phyloP scores from a whole-genome alignment of 2,329 filamentous ascomycete genomes.

The Colletotrichum lupini region DNA sequence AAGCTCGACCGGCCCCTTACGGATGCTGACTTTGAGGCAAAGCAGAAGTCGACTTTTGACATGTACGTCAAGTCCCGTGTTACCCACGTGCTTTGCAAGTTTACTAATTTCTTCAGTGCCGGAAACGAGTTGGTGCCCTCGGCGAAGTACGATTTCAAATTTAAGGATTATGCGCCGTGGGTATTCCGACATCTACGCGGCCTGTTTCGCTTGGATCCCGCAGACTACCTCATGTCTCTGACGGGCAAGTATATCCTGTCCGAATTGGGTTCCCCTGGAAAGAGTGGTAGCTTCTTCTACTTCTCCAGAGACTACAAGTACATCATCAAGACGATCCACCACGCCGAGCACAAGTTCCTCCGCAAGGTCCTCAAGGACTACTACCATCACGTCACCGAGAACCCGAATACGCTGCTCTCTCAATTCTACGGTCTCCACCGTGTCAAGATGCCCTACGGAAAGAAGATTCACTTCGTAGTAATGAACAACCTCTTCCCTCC shows the following conservation, averaged over 20 bases:
- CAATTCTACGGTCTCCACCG: slow-evolving; percentile 98
- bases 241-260: slow-evolving; percentile 99
- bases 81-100: slow-evolving; percentile 18
- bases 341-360: slow-evolving; percentile 90
- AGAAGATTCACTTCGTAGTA: slow-evolving; percentile 99
- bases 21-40: slow-evolving; percentile 90
- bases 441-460: slow-evolving; percentile 97
- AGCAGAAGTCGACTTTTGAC: slow-evolving; percentile 98
- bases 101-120: slow-evolving; percentile 68
- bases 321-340: slow-evolving; percentile 99
- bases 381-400: slow-evolving; percentile 90
- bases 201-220: slow-evolving; percentile 91
- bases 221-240: slow-evolving; percentile 97
- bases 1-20: slow-evolving; percentile 93
- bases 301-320: slow-evolving; percentile 99
- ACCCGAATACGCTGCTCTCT: slow-evolving; percentile 95
- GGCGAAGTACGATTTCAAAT: slow-evolving; percentile 99
- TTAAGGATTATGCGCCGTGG: slow-evolving; percentile 99
- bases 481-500: slow-evolving; percentile 99
- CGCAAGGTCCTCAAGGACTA: slow-evolving; percentile 90
- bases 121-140: slow-evolving; percentile 97
- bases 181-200: slow-evolving; percentile 93
- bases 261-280: slow-evolving; percentile 94
- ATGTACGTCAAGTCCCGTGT: slow-evolving; percentile 68
- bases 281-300: slow-evolving; percentile 99